Base-by-base conservation (phyloP, 164 flowering plant species). In the Houttuynia cordata region DNA sequence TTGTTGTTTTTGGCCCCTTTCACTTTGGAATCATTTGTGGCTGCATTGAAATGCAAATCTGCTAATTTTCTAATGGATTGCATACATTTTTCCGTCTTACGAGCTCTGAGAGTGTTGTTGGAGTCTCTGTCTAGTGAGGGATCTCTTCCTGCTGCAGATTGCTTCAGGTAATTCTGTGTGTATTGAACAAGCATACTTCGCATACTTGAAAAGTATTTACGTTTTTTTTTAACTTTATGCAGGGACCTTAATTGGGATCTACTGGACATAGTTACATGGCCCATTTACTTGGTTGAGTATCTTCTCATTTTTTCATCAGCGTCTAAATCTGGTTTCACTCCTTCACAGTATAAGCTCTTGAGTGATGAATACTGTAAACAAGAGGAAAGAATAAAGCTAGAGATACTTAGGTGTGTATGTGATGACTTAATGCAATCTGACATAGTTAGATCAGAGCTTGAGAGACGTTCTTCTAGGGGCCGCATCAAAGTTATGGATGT, bases 161-260 rank as follows among this genome's bases (percentile, higher is more conserved):
- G 99, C 70, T 68, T 91, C 64, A 90, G 99, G 99, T 90, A 81
- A 21, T 49, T 25, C 19, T 7, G 52, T 8, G 9, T 59, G 24
- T 30, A 18, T 10, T 45, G 17, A 45, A 45, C 17, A 45, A 8
- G 49, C 49, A 17, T 12, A 45, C 17, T 45, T 45, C 49, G 17
- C 13, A 10, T 3, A 17, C n/a, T 45, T 45, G 14, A 10, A 45
- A 30, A 45, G 9, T 17, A 7, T 17, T 45, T 45, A 45, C 49
- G 13, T 60, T 53, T 53, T 53, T 67, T 14, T 53, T 19, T 18
- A 21, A 61, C 39, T 63, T 59, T 58, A 58, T 34, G 53, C 75
- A 94, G 97, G 96, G 74, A 76, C 68, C 86, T 94, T 65, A 80
- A 91, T 62, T 94, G 99, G 99, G 77, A 69, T 58, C 74, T 91